Percentiles rank a stretch among this genome's conserved stretches.
Conservation (phyloP, 768 basidiomycete genomes). For the Botryobasidium botryosum region DNA sequence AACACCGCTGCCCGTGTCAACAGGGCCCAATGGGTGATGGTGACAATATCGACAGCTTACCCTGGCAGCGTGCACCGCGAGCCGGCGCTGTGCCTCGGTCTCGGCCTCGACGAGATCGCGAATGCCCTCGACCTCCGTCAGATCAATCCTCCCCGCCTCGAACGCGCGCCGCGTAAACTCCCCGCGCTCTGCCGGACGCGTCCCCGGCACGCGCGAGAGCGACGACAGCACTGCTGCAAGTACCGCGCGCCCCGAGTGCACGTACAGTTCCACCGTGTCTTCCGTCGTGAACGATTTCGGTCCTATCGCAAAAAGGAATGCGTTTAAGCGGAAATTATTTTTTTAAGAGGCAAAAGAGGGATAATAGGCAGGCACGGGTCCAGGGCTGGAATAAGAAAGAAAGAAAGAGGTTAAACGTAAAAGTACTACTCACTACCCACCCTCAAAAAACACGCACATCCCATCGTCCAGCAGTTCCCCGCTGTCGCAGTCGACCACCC, state of each 20-base stretch:
- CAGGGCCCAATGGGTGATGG: background rate
- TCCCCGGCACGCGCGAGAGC: constrained; percentile 40
- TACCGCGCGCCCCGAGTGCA: constrained; percentile 74
- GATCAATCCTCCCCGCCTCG: constrained; percentile 59
- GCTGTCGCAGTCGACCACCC: constrained; percentile 43
- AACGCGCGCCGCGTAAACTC: constrained; percentile 84
- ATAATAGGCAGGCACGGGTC: no score
- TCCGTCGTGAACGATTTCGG: constrained; percentile 74
- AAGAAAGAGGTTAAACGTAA: background rate
- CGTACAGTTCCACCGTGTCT: constrained; percentile 67
- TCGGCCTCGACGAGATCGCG: constrained; percentile 79
- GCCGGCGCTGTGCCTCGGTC: constrained; percentile 61
- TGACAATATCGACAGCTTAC: constrained; percentile 25
- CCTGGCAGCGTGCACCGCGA: constrained; percentile 50
- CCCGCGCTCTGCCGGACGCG: constrained; percentile 67
- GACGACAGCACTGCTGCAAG: constrained; percentile 51
- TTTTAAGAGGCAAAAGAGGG: background rate
- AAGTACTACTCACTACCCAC: constrained; percentile 22
- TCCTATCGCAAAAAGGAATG: constrained; percentile 26
- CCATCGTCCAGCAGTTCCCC: constrained; percentile 60
- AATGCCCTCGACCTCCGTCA: constrained; percentile 80
- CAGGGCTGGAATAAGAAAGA: no score
- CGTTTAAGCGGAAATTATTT: no score
- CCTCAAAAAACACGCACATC: constrained; percentile 65
- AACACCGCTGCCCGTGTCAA: background rate